Percentiles rank a stretch among this genome's conserved stretches.
phyloP scores from a whole-genome alignment of 345 rosid genomes.

The Mercurialis annua region DNA sequence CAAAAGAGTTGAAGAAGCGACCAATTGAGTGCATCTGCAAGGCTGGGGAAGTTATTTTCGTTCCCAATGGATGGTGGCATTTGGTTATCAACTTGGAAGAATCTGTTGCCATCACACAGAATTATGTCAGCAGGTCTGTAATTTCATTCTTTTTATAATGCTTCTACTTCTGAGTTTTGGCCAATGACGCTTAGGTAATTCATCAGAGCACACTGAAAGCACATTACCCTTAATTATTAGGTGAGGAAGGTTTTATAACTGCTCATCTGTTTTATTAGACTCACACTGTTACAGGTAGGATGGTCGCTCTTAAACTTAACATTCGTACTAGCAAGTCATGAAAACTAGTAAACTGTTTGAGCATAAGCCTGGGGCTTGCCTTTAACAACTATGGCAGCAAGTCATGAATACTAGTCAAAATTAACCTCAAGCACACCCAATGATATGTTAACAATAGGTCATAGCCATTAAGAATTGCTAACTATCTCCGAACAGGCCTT shows the following conservation, averaged over 20 bases:
- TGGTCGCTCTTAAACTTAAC: background rate
- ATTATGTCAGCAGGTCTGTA: constrained; percentile 82
- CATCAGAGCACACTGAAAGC: background rate
- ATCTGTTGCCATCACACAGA: constrained; percentile 91
- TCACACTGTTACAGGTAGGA: background rate
- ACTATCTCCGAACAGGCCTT: background rate
- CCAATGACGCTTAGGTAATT: background rate
- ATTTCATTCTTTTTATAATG: background rate
- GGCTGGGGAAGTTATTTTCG: constrained; percentile 93
- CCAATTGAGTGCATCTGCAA: constrained; percentile 90
- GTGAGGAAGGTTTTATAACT: background rate
- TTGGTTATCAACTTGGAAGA: constrained; percentile 92
- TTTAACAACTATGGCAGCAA: background rate
- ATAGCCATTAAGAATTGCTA: background rate
- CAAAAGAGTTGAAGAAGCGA: constrained; percentile 66
- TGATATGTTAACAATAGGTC: background rate
- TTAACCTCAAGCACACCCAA: background rate
- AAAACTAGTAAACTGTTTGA: background rate
- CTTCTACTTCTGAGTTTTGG: background rate
- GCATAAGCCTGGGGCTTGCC: background rate
- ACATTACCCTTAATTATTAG: background rate
- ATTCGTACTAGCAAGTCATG: background rate
- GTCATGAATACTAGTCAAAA: background rate
- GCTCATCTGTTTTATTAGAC: background rate
- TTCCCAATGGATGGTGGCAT: constrained; percentile 99